These are phyloP conservation scores for Centrapalus pauciflorus DNA, from an alignment of 129 eudicot genomes.

Conservation along the genomic window DNA sequence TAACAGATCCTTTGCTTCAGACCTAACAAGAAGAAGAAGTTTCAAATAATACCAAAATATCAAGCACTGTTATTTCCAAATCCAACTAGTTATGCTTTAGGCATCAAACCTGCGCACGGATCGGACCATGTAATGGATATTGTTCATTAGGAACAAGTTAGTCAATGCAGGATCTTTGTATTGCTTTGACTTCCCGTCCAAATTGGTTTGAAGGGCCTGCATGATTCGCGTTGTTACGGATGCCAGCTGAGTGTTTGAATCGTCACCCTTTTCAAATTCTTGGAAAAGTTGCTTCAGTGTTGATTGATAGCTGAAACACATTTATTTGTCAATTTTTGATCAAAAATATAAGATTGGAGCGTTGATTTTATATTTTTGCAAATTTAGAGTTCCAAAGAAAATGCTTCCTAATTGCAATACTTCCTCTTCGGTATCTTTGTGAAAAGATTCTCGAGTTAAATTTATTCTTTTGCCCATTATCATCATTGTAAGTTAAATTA, in stretches of 20 bases:
- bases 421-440: background rate
- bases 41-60: background rate
- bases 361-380: background rate
- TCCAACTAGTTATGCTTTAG: background rate
- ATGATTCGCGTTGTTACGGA: constrained; percentile 90
- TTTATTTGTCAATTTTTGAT: background rate
- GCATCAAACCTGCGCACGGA: constrained; percentile 82
- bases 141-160: constrained; percentile 88
- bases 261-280: constrained; percentile 64
- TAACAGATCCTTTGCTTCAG: constrained; percentile 93
- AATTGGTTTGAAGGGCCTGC: constrained; percentile 95
- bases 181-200: constrained; percentile 97
- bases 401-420: background rate
- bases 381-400: background rate
- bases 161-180: constrained; percentile 82
- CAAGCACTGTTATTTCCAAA: background rate
- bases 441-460: background rate
- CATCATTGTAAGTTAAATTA: background rate
- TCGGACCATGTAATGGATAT: constrained; percentile 94
- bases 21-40: constrained; percentile 35
- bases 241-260: constrained; percentile 74
- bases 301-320: constrained; percentile 73
- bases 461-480: background rate
- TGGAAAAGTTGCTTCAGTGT: constrained; percentile 94
- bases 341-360: background rate